Conservation (phyloP, 768 basidiomycete species). For the Leccinum variicolor region DNA sequence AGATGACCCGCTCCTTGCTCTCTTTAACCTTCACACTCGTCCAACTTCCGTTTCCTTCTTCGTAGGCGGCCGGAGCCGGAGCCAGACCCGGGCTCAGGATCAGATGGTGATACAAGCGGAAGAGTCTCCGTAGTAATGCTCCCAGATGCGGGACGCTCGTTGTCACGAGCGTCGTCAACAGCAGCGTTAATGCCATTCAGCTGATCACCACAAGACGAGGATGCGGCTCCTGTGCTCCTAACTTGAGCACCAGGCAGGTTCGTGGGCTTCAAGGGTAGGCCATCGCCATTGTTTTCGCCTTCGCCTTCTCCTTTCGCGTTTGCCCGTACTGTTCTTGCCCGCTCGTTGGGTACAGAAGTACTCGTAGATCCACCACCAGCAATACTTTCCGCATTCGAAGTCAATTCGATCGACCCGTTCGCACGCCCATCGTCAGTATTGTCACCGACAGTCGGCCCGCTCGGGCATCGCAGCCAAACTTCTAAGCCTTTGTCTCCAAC, state of each 20-base stretch:
- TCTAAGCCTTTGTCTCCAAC: not conserved
- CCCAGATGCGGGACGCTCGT: not conserved
- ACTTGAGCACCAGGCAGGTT: not conserved
- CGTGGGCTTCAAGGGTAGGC: not conserved
- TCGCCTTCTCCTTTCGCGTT: not conserved
- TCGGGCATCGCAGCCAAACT: not conserved
- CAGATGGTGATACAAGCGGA: not conserved
- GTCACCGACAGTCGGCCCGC: not conserved
- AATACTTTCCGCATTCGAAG: not conserved
- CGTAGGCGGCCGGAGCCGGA: not conserved
- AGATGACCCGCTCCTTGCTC: not conserved
- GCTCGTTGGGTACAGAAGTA: not conserved
- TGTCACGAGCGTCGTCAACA: not conserved
- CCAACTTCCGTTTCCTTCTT: conserved; percentile 26
- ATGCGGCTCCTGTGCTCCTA: not conserved
- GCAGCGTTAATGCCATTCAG: not conserved
- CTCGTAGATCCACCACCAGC: not conserved
- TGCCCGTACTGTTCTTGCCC: not conserved
- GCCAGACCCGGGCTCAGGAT: not conserved
- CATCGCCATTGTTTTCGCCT: not conserved
- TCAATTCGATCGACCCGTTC: not conserved
- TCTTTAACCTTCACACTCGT: conserved; percentile 6
- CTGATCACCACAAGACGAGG: not conserved
- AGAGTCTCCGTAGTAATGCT: not conserved
- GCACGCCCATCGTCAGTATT: not conserved